Evolutionary conservation across 2,329 filamentous ascomycete genomes (phyloP).

Genomic region (Paecilomyces variotii): DNA sequence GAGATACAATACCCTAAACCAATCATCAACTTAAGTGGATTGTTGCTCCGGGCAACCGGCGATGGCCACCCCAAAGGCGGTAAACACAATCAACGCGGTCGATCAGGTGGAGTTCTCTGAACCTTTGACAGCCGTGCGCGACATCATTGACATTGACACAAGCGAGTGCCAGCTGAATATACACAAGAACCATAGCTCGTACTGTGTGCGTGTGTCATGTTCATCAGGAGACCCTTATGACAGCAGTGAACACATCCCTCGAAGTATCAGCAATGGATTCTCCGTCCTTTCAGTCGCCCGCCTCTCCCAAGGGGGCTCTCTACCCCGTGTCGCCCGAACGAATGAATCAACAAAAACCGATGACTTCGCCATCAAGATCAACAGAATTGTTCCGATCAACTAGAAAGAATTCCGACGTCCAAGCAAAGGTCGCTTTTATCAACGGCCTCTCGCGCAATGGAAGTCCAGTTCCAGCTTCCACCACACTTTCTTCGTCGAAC

Average conservation of each 20-base stretch:
- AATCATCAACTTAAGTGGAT: not conserved
- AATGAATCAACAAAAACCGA: slow-evolving; percentile 40
- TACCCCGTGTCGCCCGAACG: slow-evolving; percentile 41
- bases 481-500: slow-evolving; percentile 27
- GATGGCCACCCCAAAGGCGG: slow-evolving; percentile 2
- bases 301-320: slow-evolving; percentile 26
- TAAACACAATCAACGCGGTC: slow-evolving; percentile 6
- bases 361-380: slow-evolving; percentile 31
- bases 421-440: slow-evolving; percentile 41
- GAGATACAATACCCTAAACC: not conserved
- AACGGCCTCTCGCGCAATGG: slow-evolving; percentile 34
- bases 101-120: not conserved
- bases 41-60: slow-evolving; percentile 7
- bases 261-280: slow-evolving; percentile 25
- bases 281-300: slow-evolving; percentile 19
- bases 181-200: not conserved
- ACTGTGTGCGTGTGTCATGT: not conserved
- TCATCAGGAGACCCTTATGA: not conserved
- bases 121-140: slow-evolving; percentile 1
- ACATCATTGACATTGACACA: not conserved
- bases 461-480: slow-evolving; percentile 19
- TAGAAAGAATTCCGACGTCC: slow-evolving; percentile 36
- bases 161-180: not conserved
- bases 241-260: slow-evolving; percentile 2
- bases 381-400: slow-evolving; percentile 27